Evolutionary conservation across 306 rosid genomes (phyloP).

Genomic region (Crataegus laevigata): DNA sequence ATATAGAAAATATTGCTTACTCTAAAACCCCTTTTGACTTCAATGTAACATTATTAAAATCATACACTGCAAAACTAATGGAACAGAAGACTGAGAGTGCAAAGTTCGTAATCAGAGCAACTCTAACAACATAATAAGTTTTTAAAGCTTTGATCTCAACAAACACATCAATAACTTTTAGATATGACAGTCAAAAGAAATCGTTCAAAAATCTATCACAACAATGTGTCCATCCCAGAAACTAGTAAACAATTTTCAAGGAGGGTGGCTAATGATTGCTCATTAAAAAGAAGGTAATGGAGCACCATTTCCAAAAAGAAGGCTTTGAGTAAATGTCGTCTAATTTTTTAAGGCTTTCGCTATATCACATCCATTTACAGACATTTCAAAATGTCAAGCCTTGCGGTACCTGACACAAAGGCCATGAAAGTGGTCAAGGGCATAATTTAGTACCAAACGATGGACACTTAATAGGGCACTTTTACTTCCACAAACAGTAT

Average conservation of each 20-base stretch:
- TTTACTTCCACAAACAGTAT: neutral
- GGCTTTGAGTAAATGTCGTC: neutral
- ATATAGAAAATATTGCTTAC: neutral
- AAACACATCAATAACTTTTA: neutral
- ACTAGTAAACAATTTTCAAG: no score
- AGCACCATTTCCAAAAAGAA: neutral
- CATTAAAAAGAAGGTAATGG: neutral
- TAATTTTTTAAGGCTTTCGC: neutral
- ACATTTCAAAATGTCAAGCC: neutral
- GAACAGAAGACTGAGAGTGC: no score
- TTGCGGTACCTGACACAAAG: no score
- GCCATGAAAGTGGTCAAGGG: neutral
- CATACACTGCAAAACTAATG: no score
- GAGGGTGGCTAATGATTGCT: neutral
- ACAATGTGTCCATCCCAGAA: no score
- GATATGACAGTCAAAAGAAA: neutral
- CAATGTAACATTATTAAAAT: neutral
- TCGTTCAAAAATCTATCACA: no score
- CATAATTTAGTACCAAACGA: neutral
- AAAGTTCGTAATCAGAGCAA: no score
- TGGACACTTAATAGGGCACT: neutral
- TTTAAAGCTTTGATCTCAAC: neutral
- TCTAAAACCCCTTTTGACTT: neutral
- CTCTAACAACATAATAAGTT: no score
- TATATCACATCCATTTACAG: neutral